A percentile compares a stretch with the other conserved stretches of the same genome.
These are phyloP conservation scores for Hymenoscyphus fraxineus DNA, from an alignment of 2,329 filamentous ascomycete genomes.

Conservation along the genomic window DNA sequence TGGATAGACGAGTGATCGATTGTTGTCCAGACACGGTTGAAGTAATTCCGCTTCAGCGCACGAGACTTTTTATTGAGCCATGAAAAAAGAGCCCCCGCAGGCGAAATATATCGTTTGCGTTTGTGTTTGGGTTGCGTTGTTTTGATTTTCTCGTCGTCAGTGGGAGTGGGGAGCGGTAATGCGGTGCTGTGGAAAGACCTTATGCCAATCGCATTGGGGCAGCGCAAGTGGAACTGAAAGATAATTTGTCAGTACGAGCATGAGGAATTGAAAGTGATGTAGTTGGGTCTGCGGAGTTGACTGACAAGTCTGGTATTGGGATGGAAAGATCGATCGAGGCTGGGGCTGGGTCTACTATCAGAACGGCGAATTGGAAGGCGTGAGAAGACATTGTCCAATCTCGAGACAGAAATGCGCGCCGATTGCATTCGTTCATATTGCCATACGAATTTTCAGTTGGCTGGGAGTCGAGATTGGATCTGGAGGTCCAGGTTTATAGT, in stretches of 20 bases:
- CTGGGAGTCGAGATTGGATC: background rate
- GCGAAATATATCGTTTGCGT: background rate
- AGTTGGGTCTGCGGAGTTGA: background rate
- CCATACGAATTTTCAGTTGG: slow-evolving; percentile 10
- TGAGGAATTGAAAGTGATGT: background rate
- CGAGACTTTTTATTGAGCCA: slow-evolving; percentile 3
- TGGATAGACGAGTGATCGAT: slow-evolving; percentile 2
- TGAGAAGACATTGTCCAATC: slow-evolving; percentile 25
- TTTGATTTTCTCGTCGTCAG: background rate
- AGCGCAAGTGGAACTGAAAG: background rate
- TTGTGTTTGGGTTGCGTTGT: background rate
- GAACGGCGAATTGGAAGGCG: slow-evolving; percentile 7
- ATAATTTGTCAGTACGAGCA: background rate
- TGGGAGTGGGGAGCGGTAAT: background rate
- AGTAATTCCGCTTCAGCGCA: background rate
- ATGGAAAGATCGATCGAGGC: background rate
- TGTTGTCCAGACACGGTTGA: background rate
- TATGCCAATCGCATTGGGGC: background rate
- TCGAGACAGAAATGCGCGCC: slow-evolving; percentile 27
- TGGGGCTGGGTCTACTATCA: background rate
- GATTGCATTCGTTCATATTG: slow-evolving; percentile 36
- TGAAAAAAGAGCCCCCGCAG: slow-evolving; percentile 1
- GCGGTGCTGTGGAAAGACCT: background rate
- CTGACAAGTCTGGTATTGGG: background rate
- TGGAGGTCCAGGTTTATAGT: background rate